These are phyloP conservation scores for Solanum corneliomulleri DNA, from an alignment of 257 asterid species.

Conservation along the genomic window DNA sequence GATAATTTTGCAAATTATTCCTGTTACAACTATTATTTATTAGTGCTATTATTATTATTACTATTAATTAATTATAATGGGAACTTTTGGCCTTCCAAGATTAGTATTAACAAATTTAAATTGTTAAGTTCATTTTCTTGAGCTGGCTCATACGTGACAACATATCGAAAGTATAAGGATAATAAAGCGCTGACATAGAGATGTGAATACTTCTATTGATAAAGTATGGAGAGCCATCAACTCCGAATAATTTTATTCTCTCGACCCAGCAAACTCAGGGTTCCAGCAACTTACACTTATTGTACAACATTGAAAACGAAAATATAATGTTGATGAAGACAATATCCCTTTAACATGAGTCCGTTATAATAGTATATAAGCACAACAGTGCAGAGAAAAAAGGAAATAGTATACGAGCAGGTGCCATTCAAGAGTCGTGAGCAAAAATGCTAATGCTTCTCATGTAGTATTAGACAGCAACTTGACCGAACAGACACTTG, in stretches of 20 bases:
- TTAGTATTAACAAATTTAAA: no score
- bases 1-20: no score
- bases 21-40: no score
- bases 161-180: no score
- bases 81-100: no score
- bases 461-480: constrained; percentile 39
- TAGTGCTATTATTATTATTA: no score
- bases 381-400: neutral
- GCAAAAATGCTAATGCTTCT: neutral
- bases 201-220: neutral
- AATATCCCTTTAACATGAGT: neutral
- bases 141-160: no score
- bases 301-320: neutral
- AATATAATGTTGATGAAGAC: neutral
- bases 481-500: constrained; percentile 26
- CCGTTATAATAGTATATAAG: neutral
- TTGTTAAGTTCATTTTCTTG: no score
- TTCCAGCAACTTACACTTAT: constrained; percentile 15
- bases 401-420: constrained; percentile 3
- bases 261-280: constrained; percentile 11
- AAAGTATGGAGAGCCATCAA: neutral
- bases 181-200: neutral
- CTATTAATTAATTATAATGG: no score
- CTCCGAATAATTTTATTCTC: constrained; percentile 8
- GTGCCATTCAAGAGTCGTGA: constrained; percentile 2